Evolutionary conservation across 139 green algal species (phyloP), one percentile per base, ranked within the genome.

Genomic region (Coelastrella sp.): DNA sequence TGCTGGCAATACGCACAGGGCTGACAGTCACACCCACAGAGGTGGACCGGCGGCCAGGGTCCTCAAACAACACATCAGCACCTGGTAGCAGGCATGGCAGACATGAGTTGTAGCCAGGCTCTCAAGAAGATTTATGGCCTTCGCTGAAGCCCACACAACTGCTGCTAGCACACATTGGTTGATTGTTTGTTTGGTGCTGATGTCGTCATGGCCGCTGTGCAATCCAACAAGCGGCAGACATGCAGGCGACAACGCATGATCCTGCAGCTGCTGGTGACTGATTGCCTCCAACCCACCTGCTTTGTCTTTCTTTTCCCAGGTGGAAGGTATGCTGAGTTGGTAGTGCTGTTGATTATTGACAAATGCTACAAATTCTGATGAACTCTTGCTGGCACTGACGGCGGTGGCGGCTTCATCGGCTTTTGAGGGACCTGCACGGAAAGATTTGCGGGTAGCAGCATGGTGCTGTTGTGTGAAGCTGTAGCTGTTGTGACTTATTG

Each of bases 21-120:
- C 90, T 95, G 6, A 98, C 94, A 6, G 95, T 98, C 7, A 98
- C 93, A 0, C 96, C 96, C 6, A 98, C 72, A 15, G 82, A 95
- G 9, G 92, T 97, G 72, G 92, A 95, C 61, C 93, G 93, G 70
- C 86, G 60, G 3, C 12, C 14, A 7, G 96, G 95, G 91, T 98
- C 95, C 72, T 95, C 92, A 72, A 97, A 98, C 49, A 98, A 89
- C 12, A 93, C 94, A 82, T 97, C 95, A 14, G 96, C 96, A 8
- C 96, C 96, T 85, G 94, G 84, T n/a, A 75, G 60, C 7, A 49
- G 19, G 19, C 56, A 19, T 20, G 1, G 35, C 35, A 49, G 35
- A 49, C 35, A 49, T 49, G 35, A 49, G 35, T 49, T 49, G 35
- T 3, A 49, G 35, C 35, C 35, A 49, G 35, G 35, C 35, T 49